Conservation (phyloP, 768 basidiomycete species). For the Boletus rubescentipes region DNA sequence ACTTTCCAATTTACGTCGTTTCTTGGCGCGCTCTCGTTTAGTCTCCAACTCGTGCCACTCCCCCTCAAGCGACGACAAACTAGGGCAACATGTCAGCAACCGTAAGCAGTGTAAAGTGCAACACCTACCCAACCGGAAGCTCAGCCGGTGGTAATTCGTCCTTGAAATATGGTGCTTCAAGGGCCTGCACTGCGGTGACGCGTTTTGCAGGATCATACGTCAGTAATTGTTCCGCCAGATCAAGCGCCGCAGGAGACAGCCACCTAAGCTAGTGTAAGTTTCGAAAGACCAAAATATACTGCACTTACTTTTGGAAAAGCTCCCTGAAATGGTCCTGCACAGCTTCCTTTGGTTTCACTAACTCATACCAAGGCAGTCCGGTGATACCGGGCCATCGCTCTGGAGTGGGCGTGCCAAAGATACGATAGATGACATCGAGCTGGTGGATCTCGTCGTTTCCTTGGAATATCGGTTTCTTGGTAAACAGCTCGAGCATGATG, state of each 20-base stretch:
- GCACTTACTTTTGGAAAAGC: conserved; percentile 77
- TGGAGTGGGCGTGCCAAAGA: conserved; percentile 85
- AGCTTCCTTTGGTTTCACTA: conserved; percentile 85
- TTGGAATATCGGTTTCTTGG: conserved; percentile 95
- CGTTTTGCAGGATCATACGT: conserved; percentile 78
- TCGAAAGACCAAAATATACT: not conserved
- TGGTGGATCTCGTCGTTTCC: conserved; percentile 98
- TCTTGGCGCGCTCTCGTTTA: conserved; percentile 86
- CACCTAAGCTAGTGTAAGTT: conserved; percentile 49
- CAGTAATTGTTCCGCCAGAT: conserved; percentile 82
- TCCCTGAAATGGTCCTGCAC: conserved; percentile 78
- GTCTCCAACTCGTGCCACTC: conserved; percentile 99
- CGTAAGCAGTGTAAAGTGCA: not conserved
- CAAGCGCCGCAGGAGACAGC: conserved; percentile 82
- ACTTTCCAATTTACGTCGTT: conserved; percentile 65
- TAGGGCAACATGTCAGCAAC: conserved; percentile 30
- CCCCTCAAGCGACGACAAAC: conserved; percentile 78
- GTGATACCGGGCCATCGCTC: conserved; percentile 81
- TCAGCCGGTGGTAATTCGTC: conserved; percentile 73
- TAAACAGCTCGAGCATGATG: conserved; percentile 97
- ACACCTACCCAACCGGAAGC: conserved; percentile 73
- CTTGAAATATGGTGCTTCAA: conserved; percentile 82
- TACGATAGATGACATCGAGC: conserved; percentile 86
- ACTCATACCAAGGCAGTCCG: conserved; percentile 95
- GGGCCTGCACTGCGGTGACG: conserved; percentile 74